Base-by-base conservation (phyloP, 148 eudicot genomes). In the Cornus kousa region DNA sequence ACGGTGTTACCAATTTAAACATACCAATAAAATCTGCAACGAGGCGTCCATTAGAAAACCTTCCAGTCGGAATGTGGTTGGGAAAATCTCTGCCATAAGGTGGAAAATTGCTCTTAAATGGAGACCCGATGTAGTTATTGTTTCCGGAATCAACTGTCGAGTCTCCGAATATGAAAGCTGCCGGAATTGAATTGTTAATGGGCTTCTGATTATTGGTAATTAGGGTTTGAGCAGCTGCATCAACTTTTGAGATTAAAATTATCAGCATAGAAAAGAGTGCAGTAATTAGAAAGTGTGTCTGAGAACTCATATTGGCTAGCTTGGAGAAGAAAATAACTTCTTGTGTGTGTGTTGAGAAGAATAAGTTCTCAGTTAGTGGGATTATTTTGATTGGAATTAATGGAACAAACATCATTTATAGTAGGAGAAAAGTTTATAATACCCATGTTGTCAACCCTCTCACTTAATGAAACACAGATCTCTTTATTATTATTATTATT, bases 81-180 rank as follows among this genome's bases (percentile, higher is more conserved):
- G 69, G 79, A 17, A 82, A 81, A 77, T 87, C 87, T 33, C 74
- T 35, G 10, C 90, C 90, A 71, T 87, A 87, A 62, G 90, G 86
- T 5, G 81, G 80, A 71, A 82, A 85, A 79, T 92, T 75, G 77
- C 92, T 75, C 80, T 40, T 82, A 62, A 84, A 80, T n/a, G 78
- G 3, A 14, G 93, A 88, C 0, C 20, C 24, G 9, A 90, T 64
- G 83, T 75, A 84, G 85, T 92, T 83, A 72, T 92, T 92, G 78
- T 92, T 92, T 10, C 97, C 97, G 9, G 97, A 84, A 81, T 92
- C 96, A 24, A 81, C 91, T 2, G 93, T 90, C 6, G 96, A 92
- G 71, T 92, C 96, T 67, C 96, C 96, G 28, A 92, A 90, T 55
- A 90, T 79, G 24, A 88, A 83, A 46, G 84, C 7, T 2, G 87